Evolutionary conservation across 2,329 filamentous ascomycete species (phyloP), one percentile per base, ranked within the genome.

Genomic region (Aspergillus sp.): DNA sequence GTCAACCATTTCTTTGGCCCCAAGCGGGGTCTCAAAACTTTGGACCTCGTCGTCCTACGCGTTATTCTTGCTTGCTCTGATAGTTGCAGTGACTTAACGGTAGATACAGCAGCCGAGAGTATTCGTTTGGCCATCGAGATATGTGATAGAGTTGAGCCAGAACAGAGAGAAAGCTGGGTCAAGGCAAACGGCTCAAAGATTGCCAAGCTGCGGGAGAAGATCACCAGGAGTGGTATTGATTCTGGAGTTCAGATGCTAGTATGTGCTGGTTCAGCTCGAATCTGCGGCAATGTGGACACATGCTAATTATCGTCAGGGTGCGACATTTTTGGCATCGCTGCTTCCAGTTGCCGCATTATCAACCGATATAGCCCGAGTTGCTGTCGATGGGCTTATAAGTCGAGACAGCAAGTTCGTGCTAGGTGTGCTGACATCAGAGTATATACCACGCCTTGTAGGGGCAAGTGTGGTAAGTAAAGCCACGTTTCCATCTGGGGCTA

Each of bases 1-100:
- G 72, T 76, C 38, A 69, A 64, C 7, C 70, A 78, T 53, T 78
- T 78, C 52, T 79, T 80, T 56, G 74, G 72, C 5, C 61, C 71
- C 5, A 78, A 75, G 55, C 70, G 76, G 7, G 76, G 72, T 3
- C 55, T 72, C 10, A 79, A 80, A 57, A 79, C 75, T 0, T 63
- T 80, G 13, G 77, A 79, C 58, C 64, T 79, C 30, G 75, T 78
- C 13, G 70, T 78, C n/a, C 61, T 79, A 51, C 71, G 74, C 10
- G 75, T 73, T 9, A 75, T 78, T 9, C 69, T 79, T 43, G 72
- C 72, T 28, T 78, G 75, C 55, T 80, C 76, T n/a, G 70, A 72
- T 10, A 76, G 67, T 48, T 75, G 69, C 48, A 71, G 65, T 45
- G 63, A 62, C 13, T 52, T 77, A 13, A 66, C 68, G 7, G 47